A percentile compares a stretch with the other conserved stretches of the same genome.
These are phyloP conservation scores for Knoxia roxburghii DNA, from an alignment of 257 asterid species.

Conservation along the genomic window DNA sequence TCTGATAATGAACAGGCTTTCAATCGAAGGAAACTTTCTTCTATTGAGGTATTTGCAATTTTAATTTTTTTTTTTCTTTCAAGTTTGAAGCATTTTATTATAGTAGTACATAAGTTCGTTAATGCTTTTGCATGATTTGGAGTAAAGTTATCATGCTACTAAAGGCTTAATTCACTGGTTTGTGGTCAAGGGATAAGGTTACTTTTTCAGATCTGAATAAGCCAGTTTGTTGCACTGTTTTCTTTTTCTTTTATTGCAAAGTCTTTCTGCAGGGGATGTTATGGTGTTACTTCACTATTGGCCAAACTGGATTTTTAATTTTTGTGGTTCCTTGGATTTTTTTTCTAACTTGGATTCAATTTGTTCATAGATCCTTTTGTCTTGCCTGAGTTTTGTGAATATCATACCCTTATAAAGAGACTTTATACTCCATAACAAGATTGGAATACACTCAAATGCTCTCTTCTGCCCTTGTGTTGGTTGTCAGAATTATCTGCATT, in stretches of 20 bases:
- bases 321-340: background rate
- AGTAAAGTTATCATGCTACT: background rate
- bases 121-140: background rate
- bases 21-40: conserved; percentile 43
- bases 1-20: conserved; percentile 35
- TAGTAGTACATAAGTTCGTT: background rate
- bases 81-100: background rate
- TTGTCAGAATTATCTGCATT: background rate
- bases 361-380: background rate
- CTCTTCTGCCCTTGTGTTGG: background rate
- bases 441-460: background rate
- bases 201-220: conserved; percentile 14
- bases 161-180: background rate
- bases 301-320: background rate
- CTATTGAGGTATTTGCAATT: conserved; percentile 56
- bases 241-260: background rate
- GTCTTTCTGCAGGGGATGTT: background rate
- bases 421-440: background rate
- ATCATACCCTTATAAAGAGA: background rate
- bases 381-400: background rate
- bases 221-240: background rate
- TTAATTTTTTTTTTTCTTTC: background rate
- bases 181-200: background rate
- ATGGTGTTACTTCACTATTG: background rate
- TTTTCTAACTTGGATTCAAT: background rate